Conservation (phyloP, 495 filamentous ascomycete species). For the Tuber calosporum region DNA sequence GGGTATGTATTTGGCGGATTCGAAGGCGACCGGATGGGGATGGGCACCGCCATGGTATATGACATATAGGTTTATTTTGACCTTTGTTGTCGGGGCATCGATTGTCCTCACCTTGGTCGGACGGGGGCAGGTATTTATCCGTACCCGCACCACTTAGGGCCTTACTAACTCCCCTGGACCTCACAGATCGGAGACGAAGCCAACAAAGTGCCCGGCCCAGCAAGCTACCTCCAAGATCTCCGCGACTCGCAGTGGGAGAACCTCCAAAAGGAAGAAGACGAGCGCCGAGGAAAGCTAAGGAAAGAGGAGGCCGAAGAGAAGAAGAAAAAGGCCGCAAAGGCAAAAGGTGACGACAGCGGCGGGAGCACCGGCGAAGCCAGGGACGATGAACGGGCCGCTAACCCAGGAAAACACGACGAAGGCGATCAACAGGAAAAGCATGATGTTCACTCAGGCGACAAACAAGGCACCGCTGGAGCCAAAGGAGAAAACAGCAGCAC, state of each 20-base stretch:
- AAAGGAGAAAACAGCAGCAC: background rate
- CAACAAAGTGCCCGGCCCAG: constrained; percentile 45
- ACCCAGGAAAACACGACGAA: constrained; percentile 1
- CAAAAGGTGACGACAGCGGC: constrained; percentile 12
- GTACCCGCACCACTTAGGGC: background rate
- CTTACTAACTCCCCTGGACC: constrained; percentile 1
- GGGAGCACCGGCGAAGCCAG: constrained; percentile 17
- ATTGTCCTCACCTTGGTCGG: constrained; percentile 83
- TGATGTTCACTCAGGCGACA: constrained; percentile 9
- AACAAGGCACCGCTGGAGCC: background rate
- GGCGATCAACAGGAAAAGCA: constrained; percentile 6
- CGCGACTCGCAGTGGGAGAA: constrained; percentile 53
- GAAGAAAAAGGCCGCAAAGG: constrained; percentile 38
- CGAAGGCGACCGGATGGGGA: constrained; percentile 63
- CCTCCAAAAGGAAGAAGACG: constrained; percentile 55
- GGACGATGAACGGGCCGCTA: constrained; percentile 14
- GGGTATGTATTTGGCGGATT: constrained; percentile 81
- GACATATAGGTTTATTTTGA: constrained; percentile 91
- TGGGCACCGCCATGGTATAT: constrained; percentile 90
- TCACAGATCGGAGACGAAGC: constrained; percentile 55
- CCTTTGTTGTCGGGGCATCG: constrained; percentile 80
- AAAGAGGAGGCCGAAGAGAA: constrained; percentile 42
- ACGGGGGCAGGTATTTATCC: constrained; percentile 54
- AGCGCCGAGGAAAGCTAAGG: constrained; percentile 44
- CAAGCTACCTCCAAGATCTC: constrained; percentile 60